Evolutionary conservation across 2,329 filamentous ascomycete species (phyloP), one percentile per base, ranked within the genome.

Genomic region (Gremmenia infestans): DNA sequence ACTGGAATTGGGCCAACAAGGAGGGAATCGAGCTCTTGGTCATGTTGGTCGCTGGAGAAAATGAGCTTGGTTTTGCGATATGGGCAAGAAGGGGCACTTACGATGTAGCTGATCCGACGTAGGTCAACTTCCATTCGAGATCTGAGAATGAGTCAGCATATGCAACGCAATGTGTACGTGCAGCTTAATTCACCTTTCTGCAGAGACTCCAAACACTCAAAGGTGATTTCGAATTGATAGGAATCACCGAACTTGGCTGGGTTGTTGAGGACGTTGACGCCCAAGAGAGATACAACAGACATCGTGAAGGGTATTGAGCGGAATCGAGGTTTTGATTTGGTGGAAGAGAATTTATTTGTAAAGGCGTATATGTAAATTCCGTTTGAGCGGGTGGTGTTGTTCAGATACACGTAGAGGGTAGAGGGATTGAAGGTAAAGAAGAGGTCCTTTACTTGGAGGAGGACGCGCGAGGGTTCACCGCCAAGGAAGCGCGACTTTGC

Each of bases 101-200:
- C 89, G 91, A 96, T 55, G 93, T 97, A 62, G 95, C 94, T 66
- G 94, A 99, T 69, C 94, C 95, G 71, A 99, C 94, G 68, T 99
- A 99, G 72, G 91, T 99, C 68, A 99, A 81, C 76, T 99, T 99
- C 94, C 94, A 99, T 76, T 99, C 94, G 60, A 99, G 86, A 76
- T 99, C 94, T 96, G 68, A 39, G 45, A 52, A 46, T 71, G 63
- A 19, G 40, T 67, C 54, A 62, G 57, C 43, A 36, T 48, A 22
- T 51, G 39, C 28, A 50, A 37, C 14, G 17, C 45, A 15, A 25
- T 28, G 43, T 54, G 50, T 23, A 55, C 17, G 40, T 57, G 54
- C 32, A 48, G 48, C 49, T 46, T 14, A 43, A 62, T 73, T 35
- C 73, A 92, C 91, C 92, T 76, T 97, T 97, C 72, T 96, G 89